Percentiles rank a stretch among this genome's conserved stretches.
Evolutionary conservation across 805 yeast species (phyloP).

Genomic region (Jamesozyma rosinii): DNA sequence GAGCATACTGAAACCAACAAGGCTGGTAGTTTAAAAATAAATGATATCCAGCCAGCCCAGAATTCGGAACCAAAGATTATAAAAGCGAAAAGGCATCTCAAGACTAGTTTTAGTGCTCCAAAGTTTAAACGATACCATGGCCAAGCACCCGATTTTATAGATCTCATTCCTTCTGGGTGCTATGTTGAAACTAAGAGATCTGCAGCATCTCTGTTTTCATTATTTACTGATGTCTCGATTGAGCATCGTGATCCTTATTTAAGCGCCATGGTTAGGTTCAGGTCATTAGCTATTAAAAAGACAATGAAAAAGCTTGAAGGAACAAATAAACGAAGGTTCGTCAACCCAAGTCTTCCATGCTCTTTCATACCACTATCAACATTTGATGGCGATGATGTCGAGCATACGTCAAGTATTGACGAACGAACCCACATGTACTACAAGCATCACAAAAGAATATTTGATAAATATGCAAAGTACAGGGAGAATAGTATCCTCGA

Average conservation of each 20-base stretch:
- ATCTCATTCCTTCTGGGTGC: constrained; percentile 21
- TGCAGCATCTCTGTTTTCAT: constrained; percentile 16
- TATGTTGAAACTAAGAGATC: constrained; percentile 24
- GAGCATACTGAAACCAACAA: not conserved
- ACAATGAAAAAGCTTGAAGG: constrained; percentile 12
- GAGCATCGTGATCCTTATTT: constrained; percentile 24
- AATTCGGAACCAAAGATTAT: not conserved
- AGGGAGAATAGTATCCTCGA: constrained; percentile 15
- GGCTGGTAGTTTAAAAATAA: not conserved
- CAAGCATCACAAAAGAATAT: constrained; percentile 19
- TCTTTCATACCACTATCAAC: constrained; percentile 19
- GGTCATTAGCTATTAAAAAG: constrained; percentile 18
- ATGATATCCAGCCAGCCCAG: not conserved
- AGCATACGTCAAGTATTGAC: constrained; percentile 1
- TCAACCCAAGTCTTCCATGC: constrained; percentile 15
- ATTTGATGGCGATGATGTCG: constrained; percentile 16
- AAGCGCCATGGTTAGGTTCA: constrained; percentile 13
- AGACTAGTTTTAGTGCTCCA: not conserved
- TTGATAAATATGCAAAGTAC: constrained; percentile 22
- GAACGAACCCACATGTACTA: constrained; percentile 3
- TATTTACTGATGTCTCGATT: constrained; percentile 20
- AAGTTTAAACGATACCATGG: not conserved
- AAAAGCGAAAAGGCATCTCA: not conserved
- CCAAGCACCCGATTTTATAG: constrained; percentile 6
- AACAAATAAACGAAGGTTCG: constrained; percentile 2